phyloP scores from a whole-genome alignment of 148 eudicot genomes.

The Chenopodium suecicum region DNA sequence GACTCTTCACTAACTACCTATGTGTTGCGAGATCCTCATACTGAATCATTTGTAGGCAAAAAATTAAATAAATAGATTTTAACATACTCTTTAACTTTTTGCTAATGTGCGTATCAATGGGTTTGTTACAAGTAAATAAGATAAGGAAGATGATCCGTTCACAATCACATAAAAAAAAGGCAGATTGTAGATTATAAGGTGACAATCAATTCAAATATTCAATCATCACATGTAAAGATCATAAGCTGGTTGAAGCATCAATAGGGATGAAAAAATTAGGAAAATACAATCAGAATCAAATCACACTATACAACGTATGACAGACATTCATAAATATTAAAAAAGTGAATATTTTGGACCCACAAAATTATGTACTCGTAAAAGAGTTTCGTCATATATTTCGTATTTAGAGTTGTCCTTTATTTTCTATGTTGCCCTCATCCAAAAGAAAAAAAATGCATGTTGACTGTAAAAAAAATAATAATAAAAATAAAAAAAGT shows the following conservation, averaged over 20 bases:
- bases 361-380: no score
- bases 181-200: neutral
- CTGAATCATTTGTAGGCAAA: no score
- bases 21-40: no score
- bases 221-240: neutral
- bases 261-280: neutral
- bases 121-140: neutral
- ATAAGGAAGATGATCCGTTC: neutral
- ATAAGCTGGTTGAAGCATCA: neutral
- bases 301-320: neutral
- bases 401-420: neutral
- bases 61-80: no score
- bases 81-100: no score
- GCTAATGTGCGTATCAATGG: no score
- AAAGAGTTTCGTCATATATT: neutral
- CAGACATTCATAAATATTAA: neutral
- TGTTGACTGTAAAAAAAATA: neutral
- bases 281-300: neutral
- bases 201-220: neutral
- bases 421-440: no score
- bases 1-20: no score
- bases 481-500: neutral
- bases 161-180: neutral
- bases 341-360: neutral
- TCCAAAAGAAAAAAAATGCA: neutral